Evolutionary conservation across 2,329 filamentous ascomycete species (phyloP), one percentile per base, ranked within the genome.

Genomic region (Pseudopyricularia cyperi): DNA sequence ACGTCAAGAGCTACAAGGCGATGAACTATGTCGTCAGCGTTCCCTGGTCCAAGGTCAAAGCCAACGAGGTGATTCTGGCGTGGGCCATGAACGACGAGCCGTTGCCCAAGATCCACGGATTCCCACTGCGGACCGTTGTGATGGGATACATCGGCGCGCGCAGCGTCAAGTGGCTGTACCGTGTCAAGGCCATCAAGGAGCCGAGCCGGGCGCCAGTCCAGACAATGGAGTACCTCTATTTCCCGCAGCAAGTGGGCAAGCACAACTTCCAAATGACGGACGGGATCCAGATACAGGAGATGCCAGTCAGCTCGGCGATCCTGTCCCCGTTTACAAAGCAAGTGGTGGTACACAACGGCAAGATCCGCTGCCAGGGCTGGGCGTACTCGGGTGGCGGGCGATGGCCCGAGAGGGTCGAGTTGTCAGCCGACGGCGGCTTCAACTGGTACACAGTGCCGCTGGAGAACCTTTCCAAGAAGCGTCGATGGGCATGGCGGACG

Each of bases 51-150:
- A 87, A 87, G 63, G 82, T 85, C 47, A 82, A 80, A 57, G 66
- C 71, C 8, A 76, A 83, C 56, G 80, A 87, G 59, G 83, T 87
- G 0, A 68, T 87, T 49, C 69, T 87, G 0, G 79, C 77, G 0
- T 87, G 81, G 80, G 79, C 85, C 59, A 87, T 87, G 83, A 87
- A 87, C 56, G 82, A 77, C 5, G 68, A 83, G 55, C 71, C 72
- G 0, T 67, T 87, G 0, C 83, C 82, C 0, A 72, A 70, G 11
- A 84, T 85, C 54, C 83, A 87, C 54, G 83, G 83, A 0, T 81
- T 71, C 24, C 83, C 83, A 0, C 65, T 87, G 0, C 72, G 83
- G 5, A 69, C 74, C 0, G 72, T 86, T 0, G 81, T 85, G 0
- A 70, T 82, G 57, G 80, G 80, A 0, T 85, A 85, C 56, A 84